Base-by-base conservation (phyloP, 352 stramenopile species). In the Pythium plurisporium region DNA sequence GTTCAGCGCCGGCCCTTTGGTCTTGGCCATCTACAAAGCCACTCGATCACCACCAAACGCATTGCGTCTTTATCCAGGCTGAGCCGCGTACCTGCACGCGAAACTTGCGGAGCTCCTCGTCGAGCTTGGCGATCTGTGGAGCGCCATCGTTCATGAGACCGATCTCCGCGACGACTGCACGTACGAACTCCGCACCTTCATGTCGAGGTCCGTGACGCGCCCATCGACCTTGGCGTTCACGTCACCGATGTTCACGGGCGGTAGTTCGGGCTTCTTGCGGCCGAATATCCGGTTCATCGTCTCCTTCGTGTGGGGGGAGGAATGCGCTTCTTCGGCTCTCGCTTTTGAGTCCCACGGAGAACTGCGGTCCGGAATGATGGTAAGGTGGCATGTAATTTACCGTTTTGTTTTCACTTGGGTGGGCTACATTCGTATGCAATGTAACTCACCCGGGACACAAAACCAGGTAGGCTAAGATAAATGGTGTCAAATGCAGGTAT, bases 221-320 rank as follows among this genome's bases (percentile, higher is more conserved):
- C 75, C 82, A 47, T 93, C 81, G 55, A 94, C 76, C 42, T 84
- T 82, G 25, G 67, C 70, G 34, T 77, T 77, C n/a, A 91, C 80
- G 79, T 92, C 85, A 17, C 69, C 73, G 40, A 91, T 78, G 70
- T 91, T 90, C n/a, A 91, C 70, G 33, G 67, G 37, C 30, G 83
- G 82, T 37, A 52, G 69, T 60, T 93, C 80, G 12, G 72, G 70
- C 49, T 92, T 89, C 73, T 91, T 92, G 65, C 86, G 86, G 50
- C 80, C 82, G 69, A 94, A 94, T 72, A 94, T 88, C 55, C 82
- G 76, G 45, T 93, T 85, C 85, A 92, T 91, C 19, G 9, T 42
- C 26, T 6, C 45, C 10, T 5, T 34, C 31, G 46, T 33, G 7
- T 1, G 47, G 17, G 33, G n/a, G n/a, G n/a, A n/a, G n/a, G 33